Percentiles rank a stretch among this genome's conserved stretches.
Evolutionary conservation across 805 yeast genomes (phyloP).

Genomic region (Schizosaccharomyces japonicus): DNA sequence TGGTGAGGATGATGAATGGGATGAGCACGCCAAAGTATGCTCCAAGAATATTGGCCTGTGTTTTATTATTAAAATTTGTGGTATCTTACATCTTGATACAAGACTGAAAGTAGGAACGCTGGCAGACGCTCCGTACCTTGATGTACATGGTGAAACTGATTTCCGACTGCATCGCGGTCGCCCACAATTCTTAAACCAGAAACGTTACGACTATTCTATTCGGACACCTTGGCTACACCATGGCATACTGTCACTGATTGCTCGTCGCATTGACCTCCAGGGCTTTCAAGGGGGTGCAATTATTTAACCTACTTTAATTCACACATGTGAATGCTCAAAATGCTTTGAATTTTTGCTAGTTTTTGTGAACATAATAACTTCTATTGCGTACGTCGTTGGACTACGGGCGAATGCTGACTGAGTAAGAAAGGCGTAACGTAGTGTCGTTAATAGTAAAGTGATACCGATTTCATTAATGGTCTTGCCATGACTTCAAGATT

Average conservation of each 20-base stretch:
- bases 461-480: too few relatives aligned
- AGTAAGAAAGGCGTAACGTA: too few relatives aligned
- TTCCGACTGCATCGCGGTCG: constrained; percentile 45
- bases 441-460: too few relatives aligned
- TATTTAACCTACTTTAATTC: too few relatives aligned
- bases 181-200: constrained; percentile 39
- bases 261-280: not conserved
- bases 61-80: constrained; percentile 43
- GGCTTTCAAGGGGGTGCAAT: not conserved
- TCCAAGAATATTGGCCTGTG: constrained; percentile 43
- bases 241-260: not conserved
- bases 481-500: too few relatives aligned
- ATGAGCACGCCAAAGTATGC: constrained; percentile 35
- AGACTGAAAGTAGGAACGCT: constrained; percentile 61
- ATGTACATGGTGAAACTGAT: constrained; percentile 70
- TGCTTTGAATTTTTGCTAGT: too few relatives aligned
- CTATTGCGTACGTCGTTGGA: too few relatives aligned
- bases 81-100: constrained; percentile 34
- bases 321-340: too few relatives aligned
- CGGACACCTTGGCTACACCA: constrained; percentile 35
- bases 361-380: too few relatives aligned
- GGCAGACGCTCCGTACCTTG: constrained; percentile 60
- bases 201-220: constrained; percentile 41
- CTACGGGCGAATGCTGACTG: too few relatives aligned
- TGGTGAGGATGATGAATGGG: constrained; percentile 84